A percentile compares a stretch with the other conserved stretches of the same genome.
These are phyloP conservation scores for Teratosphaeria gauchensis DNA, from an alignment of 2,329 filamentous ascomycete species.

Conservation along the genomic window DNA sequence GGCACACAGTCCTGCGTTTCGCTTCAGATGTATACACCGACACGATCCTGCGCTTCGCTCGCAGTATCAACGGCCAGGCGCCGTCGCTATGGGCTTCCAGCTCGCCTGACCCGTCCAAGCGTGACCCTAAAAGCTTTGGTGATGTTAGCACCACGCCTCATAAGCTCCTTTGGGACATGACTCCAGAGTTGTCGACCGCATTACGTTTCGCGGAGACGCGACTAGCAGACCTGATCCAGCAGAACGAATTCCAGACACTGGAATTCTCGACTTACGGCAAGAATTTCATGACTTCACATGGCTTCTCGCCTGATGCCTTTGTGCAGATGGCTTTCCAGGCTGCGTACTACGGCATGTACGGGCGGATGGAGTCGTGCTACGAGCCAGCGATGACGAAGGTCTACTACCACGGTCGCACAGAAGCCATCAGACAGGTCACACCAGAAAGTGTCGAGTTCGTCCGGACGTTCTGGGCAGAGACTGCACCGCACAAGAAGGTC, in stretches of 20 bases:
- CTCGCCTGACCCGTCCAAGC: conserved; percentile 75
- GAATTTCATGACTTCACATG: conserved; percentile 95
- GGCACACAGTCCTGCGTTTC: conserved; percentile 91
- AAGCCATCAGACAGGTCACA: conserved; percentile 81
- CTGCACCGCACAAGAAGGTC: conserved; percentile 71
- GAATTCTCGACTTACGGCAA: conserved; percentile 88
- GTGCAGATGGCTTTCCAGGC: conserved; percentile 99
- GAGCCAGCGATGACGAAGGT: conserved; percentile 98
- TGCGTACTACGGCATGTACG: conserved; percentile 94
- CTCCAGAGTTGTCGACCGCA: conserved; percentile 80
- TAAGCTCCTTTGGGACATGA: conserved; percentile 97
- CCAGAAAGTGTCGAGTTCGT: conserved; percentile 80
- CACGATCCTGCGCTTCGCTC: conserved; percentile 89
- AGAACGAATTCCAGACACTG: conserved; percentile 89
- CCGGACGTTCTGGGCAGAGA: conserved; percentile 88
- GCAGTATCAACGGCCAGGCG: conserved; percentile 88
- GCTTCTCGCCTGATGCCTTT: conserved; percentile 93
- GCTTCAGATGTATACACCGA: conserved; percentile 96
- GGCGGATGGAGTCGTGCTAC: conserved; percentile 87
- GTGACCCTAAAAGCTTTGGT: conserved; percentile 82
- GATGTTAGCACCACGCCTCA: conserved; percentile 89
- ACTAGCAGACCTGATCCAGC: conserved; percentile 85
- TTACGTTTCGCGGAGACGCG: conserved; percentile 92
- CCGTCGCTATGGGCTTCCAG: conserved; percentile 84
- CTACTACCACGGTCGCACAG: conserved; percentile 86